These are phyloP conservation scores for Ustilago hordei DNA, from an alignment of 1,284 basidiomycete genomes.

Conservation along the genomic window DNA sequence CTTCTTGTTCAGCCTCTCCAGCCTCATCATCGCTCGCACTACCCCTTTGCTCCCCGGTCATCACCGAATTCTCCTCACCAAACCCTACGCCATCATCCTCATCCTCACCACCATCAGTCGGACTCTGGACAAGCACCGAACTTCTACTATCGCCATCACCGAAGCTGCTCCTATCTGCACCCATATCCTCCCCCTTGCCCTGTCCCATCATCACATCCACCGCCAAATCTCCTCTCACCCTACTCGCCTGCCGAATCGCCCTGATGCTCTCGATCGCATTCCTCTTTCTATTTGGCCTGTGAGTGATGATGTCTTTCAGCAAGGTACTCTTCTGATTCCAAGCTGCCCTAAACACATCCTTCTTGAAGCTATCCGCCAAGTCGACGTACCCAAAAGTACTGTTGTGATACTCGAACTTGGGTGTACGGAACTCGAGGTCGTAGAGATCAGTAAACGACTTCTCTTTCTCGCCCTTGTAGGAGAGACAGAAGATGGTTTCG, in stretches of 20 bases:
- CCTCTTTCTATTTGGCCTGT: conserved; percentile 43
- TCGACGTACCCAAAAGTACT: conserved; percentile 79
- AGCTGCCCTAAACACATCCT: conserved; percentile 65
- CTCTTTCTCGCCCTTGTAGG: conserved; percentile 73
- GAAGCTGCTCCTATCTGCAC: conserved; percentile 6
- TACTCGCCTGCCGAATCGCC: conserved; percentile 35
- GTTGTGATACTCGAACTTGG: conserved; percentile 81
- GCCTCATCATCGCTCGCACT: conserved; percentile 6
- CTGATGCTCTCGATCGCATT: conserved; percentile 48
- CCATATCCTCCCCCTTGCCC: background rate
- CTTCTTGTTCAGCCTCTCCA: conserved; percentile 25
- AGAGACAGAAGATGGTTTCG: conserved; percentile 73
- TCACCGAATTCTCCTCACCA: background rate
- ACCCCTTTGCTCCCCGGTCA: conserved; percentile 13
- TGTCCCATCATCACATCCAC: conserved; percentile 5
- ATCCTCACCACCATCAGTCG: conserved; percentile 26
- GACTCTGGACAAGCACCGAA: conserved; percentile 31
- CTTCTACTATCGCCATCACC: conserved; percentile 11
- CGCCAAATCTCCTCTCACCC: conserved; percentile 1
- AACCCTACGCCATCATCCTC: conserved; percentile 9
- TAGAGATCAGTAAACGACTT: conserved; percentile 73
- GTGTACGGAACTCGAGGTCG: conserved; percentile 73
- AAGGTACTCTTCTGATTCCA: conserved; percentile 66
- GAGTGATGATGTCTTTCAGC: conserved; percentile 62
- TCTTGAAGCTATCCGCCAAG: conserved; percentile 63